These are phyloP conservation scores for Jaltomata sinuosa DNA, from an alignment of 257 asterid genomes.

Conservation along the genomic window DNA sequence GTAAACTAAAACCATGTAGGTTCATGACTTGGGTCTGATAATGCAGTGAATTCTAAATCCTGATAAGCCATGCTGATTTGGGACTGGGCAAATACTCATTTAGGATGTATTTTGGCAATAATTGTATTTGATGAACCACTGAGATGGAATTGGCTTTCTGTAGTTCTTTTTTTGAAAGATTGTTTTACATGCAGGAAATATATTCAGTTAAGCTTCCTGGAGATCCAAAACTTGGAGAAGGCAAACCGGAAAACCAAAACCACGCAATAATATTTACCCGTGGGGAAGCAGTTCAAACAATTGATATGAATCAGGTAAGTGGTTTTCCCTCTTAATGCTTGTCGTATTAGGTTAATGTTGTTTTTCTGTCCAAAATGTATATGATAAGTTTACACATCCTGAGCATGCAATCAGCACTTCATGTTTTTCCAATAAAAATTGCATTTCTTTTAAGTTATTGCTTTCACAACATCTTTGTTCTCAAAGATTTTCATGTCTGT, in stretches of 20 bases:
- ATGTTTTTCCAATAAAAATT: neutral
- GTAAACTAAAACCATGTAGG: neutral
- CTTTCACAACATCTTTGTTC: neutral
- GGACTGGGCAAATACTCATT: neutral
- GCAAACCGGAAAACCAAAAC: slow-evolving; percentile 96
- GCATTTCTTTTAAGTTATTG: neutral
- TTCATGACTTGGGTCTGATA: neutral
- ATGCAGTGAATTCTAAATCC: neutral
- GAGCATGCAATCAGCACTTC: neutral
- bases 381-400: neutral
- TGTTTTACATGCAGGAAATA: slow-evolving; percentile 52
- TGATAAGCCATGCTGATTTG: neutral
- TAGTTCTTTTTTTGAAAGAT: neutral
- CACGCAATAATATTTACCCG: slow-evolving; percentile 96
- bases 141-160: neutral
- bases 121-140: neutral
- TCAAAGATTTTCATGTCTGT: neutral
- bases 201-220: slow-evolving; percentile 96
- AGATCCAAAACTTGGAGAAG: slow-evolving; percentile 98
- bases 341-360: neutral
- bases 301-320: slow-evolving; percentile 95
- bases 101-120: neutral
- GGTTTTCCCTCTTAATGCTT: neutral
- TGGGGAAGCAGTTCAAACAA: slow-evolving; percentile 95
- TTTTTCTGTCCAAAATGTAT: neutral